Base-by-base conservation (phyloP, 2,329 filamentous ascomycete genomes). In the Chlorencoelia australis region DNA sequence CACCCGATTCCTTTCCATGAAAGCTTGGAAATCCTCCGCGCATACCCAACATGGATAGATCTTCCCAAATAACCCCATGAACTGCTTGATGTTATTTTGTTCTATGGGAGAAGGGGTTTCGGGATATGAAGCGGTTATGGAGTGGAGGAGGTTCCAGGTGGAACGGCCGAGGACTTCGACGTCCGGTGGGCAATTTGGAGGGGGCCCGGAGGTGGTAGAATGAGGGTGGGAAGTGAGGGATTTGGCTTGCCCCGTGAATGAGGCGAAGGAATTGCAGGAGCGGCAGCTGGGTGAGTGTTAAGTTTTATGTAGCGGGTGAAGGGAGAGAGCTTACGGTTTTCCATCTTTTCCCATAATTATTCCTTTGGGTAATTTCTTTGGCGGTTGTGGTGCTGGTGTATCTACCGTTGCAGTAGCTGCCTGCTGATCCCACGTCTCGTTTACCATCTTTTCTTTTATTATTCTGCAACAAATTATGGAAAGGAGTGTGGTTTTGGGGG, bases 11-110 rank as follows among this genome's bases (percentile, higher is more conserved):
- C 71, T 70, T 44, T 67, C 68, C 66, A 96, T 79, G 71, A 89
- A 96, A 0, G 58, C 59, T 58, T 81, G 81, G 59, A 98, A 95
- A 56, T 96, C 89, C 42, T 89, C 82, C 21, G 88, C 91, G 60
- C 91, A 98, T 3, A 82, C 74, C 86, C 88, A 94, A 66, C 91
- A 98, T 4, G 91, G 91, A 56, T 98, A 98, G 14, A 96, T 62
- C 48, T 81, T 82, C 17, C 83, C 79, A 58, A 98, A 94, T 2
- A 87, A 68, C 16, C 67, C 64, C 50, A 98, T 69, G 62, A 98
- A 96, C 34, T 74, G 69, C 38, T 69, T 68, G 49, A 93, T 80
- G 50, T 95, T 82, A 19, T 65, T 64, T 57, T 95, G 86, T 50
- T 94, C 75, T 7, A 66, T 59, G 1, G 66, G 59, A 0, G 79